Evolutionary conservation across 1,284 basidiomycete species (phyloP), one percentile per base, ranked within the genome.

Genomic region (Austroboletus novae-zelandiae): DNA sequence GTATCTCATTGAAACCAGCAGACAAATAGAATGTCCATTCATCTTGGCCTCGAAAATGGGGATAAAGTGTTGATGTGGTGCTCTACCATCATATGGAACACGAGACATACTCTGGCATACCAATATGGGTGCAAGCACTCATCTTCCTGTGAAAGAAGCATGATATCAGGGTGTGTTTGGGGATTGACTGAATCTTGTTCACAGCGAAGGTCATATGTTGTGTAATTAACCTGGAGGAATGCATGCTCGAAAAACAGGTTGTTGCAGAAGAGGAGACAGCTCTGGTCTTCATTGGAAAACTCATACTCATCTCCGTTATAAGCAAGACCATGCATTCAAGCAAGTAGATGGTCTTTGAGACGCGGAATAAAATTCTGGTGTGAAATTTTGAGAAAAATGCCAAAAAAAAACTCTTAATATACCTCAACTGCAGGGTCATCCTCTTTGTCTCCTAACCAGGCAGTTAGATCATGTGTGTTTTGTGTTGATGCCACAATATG

Each of bases 311-410:
- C 63, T 0, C 66, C 66, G 44, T 69, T 57, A 34, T 66, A 67
- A 9, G 45, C 47, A 2, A 53, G 56, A 8, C 51, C 51, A 7
- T 52, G 53, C 4, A 67, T 35, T 5, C 61, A 46, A 2, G 53
- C 59, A 0, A 71, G 58, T 0, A 71, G 42, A 34, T 71, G 69
- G 25, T 67, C 58, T 40, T 69, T 57, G 1, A 72, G 60, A 8
- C 58, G 58, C 0, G 51, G 52, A 8, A 62, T 18, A 41, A 69
- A 72, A 32, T 58, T 35, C 57, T 62, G 10, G 17, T 11, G 5
- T 5, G 23, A 10, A 25, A 15, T 11, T 23, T 23, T 23, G 20
- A 23, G 20, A 23, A 4, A 23, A 23, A 23, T 23, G 20, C 4
- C 20, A 23, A 23, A 23, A 23, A 4, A 23, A 23, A 23, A 23